phyloP scores from a whole-genome alignment of 345 rosid species.

The Citrus trifoliata region DNA sequence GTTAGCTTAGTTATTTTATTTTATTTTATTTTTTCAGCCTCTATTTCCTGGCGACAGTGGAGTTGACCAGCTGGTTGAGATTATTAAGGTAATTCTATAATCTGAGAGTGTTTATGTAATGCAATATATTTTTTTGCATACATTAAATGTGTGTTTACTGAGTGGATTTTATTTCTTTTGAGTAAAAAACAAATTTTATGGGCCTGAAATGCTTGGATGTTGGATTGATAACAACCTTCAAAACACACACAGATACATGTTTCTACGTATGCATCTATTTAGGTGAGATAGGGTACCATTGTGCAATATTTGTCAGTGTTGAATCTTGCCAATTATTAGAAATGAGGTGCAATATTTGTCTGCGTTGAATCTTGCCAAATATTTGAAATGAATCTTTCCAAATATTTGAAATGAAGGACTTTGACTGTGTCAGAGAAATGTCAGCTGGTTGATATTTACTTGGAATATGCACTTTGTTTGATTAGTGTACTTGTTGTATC shows the following conservation, averaged over 20 bases:
- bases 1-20: not conserved
- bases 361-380: not conserved
- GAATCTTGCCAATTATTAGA: not conserved
- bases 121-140: not conserved
- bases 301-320: not conserved
- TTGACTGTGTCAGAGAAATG: not conserved
- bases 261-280: too few relatives aligned
- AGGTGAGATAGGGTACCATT: not conserved
- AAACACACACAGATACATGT: too few relatives aligned
- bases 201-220: not conserved
- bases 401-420: not conserved
- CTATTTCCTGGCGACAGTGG: slow-evolving; percentile 97
- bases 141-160: not conserved
- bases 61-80: slow-evolving; percentile 97
- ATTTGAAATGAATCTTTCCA: not conserved
- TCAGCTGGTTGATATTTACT: not conserved
- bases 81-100: slow-evolving; percentile 67
- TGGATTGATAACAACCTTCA: not conserved
- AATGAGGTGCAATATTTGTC: not conserved
- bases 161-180: not conserved
- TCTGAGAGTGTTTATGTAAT: not conserved
- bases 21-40: slow-evolving; percentile 53
- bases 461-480: not conserved
- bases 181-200: not conserved
- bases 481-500: not conserved